phyloP scores from a whole-genome alignment of 2,329 filamentous ascomycete species.

The Ceratocystis colombiana region DNA sequence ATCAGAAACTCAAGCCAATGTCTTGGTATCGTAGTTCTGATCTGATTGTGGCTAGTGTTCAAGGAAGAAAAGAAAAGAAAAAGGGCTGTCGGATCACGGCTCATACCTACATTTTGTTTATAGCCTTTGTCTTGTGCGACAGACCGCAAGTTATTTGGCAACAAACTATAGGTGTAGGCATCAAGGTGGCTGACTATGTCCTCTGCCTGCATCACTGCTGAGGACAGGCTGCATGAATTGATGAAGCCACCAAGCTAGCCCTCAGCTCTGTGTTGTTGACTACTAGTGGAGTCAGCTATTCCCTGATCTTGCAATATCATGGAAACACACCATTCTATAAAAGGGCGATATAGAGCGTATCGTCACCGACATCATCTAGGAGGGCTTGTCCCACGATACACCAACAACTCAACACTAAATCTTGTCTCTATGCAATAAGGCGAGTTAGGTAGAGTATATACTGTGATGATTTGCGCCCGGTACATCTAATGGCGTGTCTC shows the following conservation, averaged over 20 bases:
- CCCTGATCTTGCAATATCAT: background rate
- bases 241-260: background rate
- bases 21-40: background rate
- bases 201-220: background rate
- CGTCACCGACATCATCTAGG: background rate
- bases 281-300: no score
- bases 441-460: no score
- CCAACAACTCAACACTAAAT: background rate
- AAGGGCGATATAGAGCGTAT: background rate
- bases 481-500: background rate
- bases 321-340: background rate
- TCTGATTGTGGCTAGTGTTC: background rate
- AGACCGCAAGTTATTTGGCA: background rate
- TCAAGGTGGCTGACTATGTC: constrained; percentile 1
- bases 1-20: background rate
- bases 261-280: background rate
- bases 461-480: no score
- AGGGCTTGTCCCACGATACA: background rate
- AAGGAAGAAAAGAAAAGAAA: background rate
- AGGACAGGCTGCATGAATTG: background rate
- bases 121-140: constrained; percentile 1
- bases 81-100: background rate
- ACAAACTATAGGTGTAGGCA: constrained; percentile 4
- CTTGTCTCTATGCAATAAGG: no score
- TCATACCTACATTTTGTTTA: background rate